Base-by-base conservation (phyloP, 352 stramenopile genomes). In the Pelagophyceae sp. region DNA sequence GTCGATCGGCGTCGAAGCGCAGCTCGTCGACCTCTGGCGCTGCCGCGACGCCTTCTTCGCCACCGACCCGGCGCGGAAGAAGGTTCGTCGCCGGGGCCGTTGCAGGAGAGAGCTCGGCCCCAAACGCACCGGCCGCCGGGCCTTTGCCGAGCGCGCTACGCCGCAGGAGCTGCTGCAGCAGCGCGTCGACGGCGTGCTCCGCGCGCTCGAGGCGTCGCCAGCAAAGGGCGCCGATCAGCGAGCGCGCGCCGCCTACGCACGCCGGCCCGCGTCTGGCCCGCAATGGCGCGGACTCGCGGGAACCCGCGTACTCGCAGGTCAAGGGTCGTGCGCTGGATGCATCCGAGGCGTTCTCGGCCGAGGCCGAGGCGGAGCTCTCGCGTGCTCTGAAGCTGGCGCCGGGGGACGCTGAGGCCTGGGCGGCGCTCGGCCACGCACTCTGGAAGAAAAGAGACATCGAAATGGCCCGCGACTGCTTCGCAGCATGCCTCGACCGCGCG, bases 331-430 rank as follows among this genome's bases (percentile, higher is more conserved):
- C 67, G n/a, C 64, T 71, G 27, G 37, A 60, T 27, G 51, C 72
- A 0, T 23, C n/a, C 35, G 51, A 45, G 27, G n/a, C 72, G 31
- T 74, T 60, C 38, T 51, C 2, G 25, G 37, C 1, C 11, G 67
- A 20, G 35, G 74, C 78, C 20, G 35, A 70, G 65, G 33, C 64
- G 35, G 35, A 64, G 60, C 72, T 81, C n/a, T 61, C 45, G 1
- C 35, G 54, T 1, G 63, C 72, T 5, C 72, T 80, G 19, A 81
- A 81, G 78, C 65, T 81, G 5, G 50, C 61, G 27, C 78, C 78
- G 32, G 33, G 27, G 6, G 51, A 63, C 40, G 74, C 72, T 20
- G 31, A 72, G 1, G 78, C 75, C 23, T 81, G 78, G 78, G 58
- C 60, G 31, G 38, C 25, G 25, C 70, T 81, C 5, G 75, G 74